A percentile compares a stretch with the other conserved stretches of the same genome.
These are phyloP conservation scores for Cucurbita argyrosperma DNA, from an alignment of 306 rosid species.

Conservation along the genomic window DNA sequence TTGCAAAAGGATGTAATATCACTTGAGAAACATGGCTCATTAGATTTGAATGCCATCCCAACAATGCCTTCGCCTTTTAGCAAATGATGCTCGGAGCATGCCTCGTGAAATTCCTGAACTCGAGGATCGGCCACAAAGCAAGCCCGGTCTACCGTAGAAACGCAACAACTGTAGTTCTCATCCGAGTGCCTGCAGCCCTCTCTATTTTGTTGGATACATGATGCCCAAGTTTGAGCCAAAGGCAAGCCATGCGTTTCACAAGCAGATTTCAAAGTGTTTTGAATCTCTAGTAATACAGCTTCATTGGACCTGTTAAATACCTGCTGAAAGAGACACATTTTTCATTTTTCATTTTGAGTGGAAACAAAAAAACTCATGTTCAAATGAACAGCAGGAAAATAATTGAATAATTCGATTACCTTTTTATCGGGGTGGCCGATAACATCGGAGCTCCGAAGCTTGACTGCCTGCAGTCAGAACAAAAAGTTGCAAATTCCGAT, in stretches of 20 bases:
- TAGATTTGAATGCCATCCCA: conserved; percentile 71
- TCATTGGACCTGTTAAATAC: conserved; percentile 33
- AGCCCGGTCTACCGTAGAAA: conserved; percentile 85
- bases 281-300: conserved; percentile 66
- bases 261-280: conserved; percentile 52
- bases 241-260: conserved; percentile 75
- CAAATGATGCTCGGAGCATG: conserved; percentile 95
- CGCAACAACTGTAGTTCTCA: conserved; percentile 50
- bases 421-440: conserved; percentile 28
- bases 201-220: conserved; percentile 66
- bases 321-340: conserved; percentile 25
- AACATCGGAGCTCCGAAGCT: conserved; percentile 54
- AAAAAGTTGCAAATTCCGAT: conserved; percentile 14
- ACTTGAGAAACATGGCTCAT: conserved; percentile 64
- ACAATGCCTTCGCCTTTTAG: conserved; percentile 84
- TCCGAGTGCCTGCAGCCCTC: conserved; percentile 73
- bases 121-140: conserved; percentile 55
- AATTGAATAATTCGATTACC: conserved; percentile 25
- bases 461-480: conserved; percentile 59
- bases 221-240: conserved; percentile 86
- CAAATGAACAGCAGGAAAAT: neutral
- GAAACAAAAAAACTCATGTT: neutral
- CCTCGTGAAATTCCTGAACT: conserved; percentile 58
- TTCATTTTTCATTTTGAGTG: neutral
- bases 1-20: conserved; percentile 55